Base-by-base conservation (phyloP, 805 yeast genomes). In the Kuraishia ogatae region DNA sequence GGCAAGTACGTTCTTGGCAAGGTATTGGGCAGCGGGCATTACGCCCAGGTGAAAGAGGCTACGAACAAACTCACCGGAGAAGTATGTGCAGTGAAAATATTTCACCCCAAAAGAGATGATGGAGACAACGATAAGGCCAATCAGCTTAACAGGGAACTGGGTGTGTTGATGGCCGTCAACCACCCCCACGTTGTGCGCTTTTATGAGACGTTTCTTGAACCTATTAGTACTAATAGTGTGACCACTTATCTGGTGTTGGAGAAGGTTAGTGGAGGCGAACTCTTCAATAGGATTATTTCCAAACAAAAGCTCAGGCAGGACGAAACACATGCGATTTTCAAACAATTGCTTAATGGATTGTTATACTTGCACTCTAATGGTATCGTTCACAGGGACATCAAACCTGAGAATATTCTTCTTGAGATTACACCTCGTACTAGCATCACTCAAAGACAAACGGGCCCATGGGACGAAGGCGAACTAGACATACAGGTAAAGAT, bases 321-420 rank as follows among this genome's bases (percentile, higher is more conserved):
- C 51, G 93, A 87, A 63, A 78, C 91, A 0, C 79, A 75, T 55
- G 80, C 81, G 0, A 70, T 87, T 1, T 83, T 83, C 61, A 65
- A 57, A 35, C 85, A 81, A 59, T 72, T 81, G 59, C 52, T 71
- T 20, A 51, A 58, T 63, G 99, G 97, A 5, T 73, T 93, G 61
- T 84, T 85, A 63, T 93, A 90, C 68, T 83, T 93, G 57, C 99
- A 93, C 68, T 82, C 91, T 4, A 96, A 96, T 11, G 96, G 90
- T 65, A 97, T 93, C 26, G 80, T 93, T 54, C 98, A 94, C 70
- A 80, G 99, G 53, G 98, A 93, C 70, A 75, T 93, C 63, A 93
- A 94, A 70, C 99, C 99, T 1, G 96, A 96, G 8, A 93, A 93
- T 65, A 73, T 93, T 43, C 75, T 93, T 50, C 73, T 59, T 70